These are phyloP conservation scores for Aspergillus niger DNA, from an alignment of 2,329 filamentous ascomycete species.

Conservation along the genomic window DNA sequence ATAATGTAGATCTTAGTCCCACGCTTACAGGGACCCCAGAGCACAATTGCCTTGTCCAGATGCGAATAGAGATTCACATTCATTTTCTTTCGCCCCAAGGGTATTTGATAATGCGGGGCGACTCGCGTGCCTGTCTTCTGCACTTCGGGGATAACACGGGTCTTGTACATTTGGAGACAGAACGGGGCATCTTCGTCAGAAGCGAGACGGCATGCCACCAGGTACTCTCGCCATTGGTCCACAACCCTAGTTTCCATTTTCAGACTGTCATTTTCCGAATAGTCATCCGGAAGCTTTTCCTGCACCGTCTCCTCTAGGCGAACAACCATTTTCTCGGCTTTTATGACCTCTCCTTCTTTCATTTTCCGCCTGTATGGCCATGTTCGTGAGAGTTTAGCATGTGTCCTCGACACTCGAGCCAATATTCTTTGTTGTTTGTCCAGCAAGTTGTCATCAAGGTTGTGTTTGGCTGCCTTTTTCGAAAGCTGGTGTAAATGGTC, in stretches of 20 bases:
- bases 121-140: slow-evolving; percentile 56
- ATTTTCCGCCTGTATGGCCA: slow-evolving; percentile 41
- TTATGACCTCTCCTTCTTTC: slow-evolving; percentile 63
- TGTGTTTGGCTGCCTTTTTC: slow-evolving; percentile 46
- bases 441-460: slow-evolving; percentile 47
- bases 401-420: slow-evolving; percentile 40
- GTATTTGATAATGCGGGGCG: slow-evolving; percentile 60
- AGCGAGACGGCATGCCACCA: slow-evolving; percentile 62
- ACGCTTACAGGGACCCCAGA: slow-evolving; percentile 58
- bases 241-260: slow-evolving; percentile 59
- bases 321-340: slow-evolving; percentile 69
- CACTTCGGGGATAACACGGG: slow-evolving; percentile 63
- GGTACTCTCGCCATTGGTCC: slow-evolving; percentile 68
- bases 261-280: slow-evolving; percentile 64
- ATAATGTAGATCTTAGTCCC: slow-evolving; percentile 65
- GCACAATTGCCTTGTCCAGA: slow-evolving; percentile 66
- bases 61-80: slow-evolving; percentile 66
- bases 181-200: slow-evolving; percentile 58
- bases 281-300: slow-evolving; percentile 59
- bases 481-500: slow-evolving; percentile 24
- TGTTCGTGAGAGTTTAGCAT: slow-evolving; percentile 37
- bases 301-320: slow-evolving; percentile 58
- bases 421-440: slow-evolving; percentile 45
- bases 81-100: slow-evolving; percentile 55
- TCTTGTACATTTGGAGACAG: slow-evolving; percentile 62